Percentiles rank a stretch among this genome's conserved stretches.
phyloP scores from a whole-genome alignment of 108 stramenopile species.

The Heterococcus sp. region DNA sequence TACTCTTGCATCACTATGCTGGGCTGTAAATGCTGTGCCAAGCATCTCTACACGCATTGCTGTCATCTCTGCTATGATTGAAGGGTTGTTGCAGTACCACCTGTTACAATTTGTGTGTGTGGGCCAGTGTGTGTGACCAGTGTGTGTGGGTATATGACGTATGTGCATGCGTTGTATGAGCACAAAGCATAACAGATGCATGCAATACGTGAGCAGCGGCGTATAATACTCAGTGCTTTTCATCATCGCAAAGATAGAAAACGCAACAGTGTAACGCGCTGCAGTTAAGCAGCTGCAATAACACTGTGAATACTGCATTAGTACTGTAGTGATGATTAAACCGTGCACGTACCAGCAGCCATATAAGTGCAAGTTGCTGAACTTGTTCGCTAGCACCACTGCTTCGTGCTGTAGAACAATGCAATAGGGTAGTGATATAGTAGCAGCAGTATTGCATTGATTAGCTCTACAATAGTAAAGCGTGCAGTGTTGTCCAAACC shows the following conservation, averaged over 20 bases:
- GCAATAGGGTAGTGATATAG: not conserved
- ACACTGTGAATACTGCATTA: too few species aligned
- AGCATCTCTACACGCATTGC: slow-evolving; percentile 78
- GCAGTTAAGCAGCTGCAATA: too few species aligned
- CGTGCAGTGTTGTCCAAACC: not conserved
- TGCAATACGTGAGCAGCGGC: not conserved
- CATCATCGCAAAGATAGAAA: not conserved
- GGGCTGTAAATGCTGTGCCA: slow-evolving; percentile 79
- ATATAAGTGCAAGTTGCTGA: not conserved
- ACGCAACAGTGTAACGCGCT: not conserved
- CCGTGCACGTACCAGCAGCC: too few species aligned
- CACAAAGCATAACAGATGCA: not conserved
- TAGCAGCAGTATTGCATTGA: too few species aligned
- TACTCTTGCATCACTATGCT: slow-evolving; percentile 78
- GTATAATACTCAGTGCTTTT: not conserved
- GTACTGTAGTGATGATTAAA: too few species aligned
- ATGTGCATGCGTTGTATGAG: not conserved
- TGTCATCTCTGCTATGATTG: slow-evolving; percentile 75
- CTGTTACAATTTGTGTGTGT: slow-evolving; percentile 6
- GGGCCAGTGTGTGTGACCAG: not conserved
- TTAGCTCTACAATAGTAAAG: not conserved
- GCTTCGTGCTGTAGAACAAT: not conserved
- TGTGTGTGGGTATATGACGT: slow-evolving; percentile 3
- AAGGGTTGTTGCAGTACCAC: slow-evolving; percentile 86
- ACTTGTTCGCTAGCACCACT: not conserved